Evolutionary conservation across 2,329 filamentous ascomycete genomes (phyloP), one percentile per base, ranked within the genome.

Genomic region (Tolypocladium tropicale): DNA sequence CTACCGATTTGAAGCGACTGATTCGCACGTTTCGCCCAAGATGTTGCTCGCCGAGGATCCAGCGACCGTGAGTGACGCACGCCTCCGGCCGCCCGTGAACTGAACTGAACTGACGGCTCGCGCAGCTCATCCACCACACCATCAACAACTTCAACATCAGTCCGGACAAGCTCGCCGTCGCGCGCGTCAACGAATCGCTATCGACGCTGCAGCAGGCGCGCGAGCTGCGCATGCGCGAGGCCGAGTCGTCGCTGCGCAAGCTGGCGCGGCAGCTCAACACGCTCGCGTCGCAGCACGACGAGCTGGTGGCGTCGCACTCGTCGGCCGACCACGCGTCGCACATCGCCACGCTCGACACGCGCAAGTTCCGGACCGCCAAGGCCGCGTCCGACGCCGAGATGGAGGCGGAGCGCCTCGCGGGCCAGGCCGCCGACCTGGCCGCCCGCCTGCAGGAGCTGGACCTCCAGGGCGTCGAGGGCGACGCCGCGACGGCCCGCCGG

Each of bases 31-130:
- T 56, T 55, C n/a, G n/a, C n/a, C 59, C 76, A 90, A 74, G 61
- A 96, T 97, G 88, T 81, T 96, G 70, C 89, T 97, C 74, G 90
- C 95, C 74, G 92, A 96, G 76, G 89, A 94, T 71, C 93, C 92
- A 62, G 89, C 89, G 49, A 87, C 86, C 49, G 90, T 95, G 83
- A 59, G 82, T 54, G 30, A 25, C 32, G 10, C 53, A 12, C n/a
- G n/a, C 21, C 55, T 34, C 33, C 10, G 16, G 25, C 9, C 21
- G 12, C 23, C 21, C 25, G 7, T n/a, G n/a, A n/a, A n/a, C n/a
- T n/a, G 25, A 1, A 23, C 0, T 4, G 10, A 6, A 28, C 33
- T 46, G 30, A 54, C 34, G 7, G 16, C 53, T 16, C 23, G 18
- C 52, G n/a, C 34, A 56, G 53, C 56, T 56, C 51, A 72, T 99